Percentiles rank a stretch among this genome's conserved stretches.
Evolutionary conservation across 768 basidiomycete genomes (phyloP).

Genomic region (Collybia mongolica): DNA sequence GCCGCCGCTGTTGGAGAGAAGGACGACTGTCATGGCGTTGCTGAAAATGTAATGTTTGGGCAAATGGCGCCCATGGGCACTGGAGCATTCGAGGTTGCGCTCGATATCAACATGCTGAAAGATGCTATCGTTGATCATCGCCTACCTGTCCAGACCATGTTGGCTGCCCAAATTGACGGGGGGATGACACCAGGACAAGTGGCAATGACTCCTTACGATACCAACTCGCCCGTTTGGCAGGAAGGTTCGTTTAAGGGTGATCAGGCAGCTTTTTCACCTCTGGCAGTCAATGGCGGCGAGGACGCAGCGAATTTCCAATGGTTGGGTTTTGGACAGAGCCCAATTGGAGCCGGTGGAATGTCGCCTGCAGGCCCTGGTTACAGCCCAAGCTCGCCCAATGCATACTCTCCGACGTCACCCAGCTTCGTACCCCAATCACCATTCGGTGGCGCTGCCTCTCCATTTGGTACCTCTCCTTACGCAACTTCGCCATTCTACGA

Average conservation of each 20-base stretch:
- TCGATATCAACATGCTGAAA: constrained; percentile 98
- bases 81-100: constrained; percentile 90
- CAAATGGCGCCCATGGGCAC: constrained; percentile 99
- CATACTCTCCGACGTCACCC: constrained; percentile 87
- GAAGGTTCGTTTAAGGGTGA: constrained; percentile 79
- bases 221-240: constrained; percentile 83
- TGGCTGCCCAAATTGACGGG: constrained; percentile 77
- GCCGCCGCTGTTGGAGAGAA: constrained; percentile 97
- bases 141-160: constrained; percentile 79
- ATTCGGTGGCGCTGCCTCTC: constrained; percentile 78
- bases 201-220: constrained; percentile 96
- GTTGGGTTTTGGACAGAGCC: constrained; percentile 83
- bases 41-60: constrained; percentile 99
- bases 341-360: constrained; percentile 80
- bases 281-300: constrained; percentile 84
- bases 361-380: constrained; percentile 87
- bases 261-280: constrained; percentile 91
- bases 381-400: constrained; percentile 89
- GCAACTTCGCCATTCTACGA: constrained; percentile 85
- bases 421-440: constrained; percentile 82
- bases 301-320: constrained; percentile 73
- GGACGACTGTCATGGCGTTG: constrained; percentile 96
- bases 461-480: constrained; percentile 78
- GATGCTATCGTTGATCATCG: constrained; percentile 98
- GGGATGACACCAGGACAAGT: constrained; percentile 91